These are phyloP conservation scores for Monosporascus sp. DNA, from an alignment of 2,329 filamentous ascomycete genomes.

Conservation along the genomic window DNA sequence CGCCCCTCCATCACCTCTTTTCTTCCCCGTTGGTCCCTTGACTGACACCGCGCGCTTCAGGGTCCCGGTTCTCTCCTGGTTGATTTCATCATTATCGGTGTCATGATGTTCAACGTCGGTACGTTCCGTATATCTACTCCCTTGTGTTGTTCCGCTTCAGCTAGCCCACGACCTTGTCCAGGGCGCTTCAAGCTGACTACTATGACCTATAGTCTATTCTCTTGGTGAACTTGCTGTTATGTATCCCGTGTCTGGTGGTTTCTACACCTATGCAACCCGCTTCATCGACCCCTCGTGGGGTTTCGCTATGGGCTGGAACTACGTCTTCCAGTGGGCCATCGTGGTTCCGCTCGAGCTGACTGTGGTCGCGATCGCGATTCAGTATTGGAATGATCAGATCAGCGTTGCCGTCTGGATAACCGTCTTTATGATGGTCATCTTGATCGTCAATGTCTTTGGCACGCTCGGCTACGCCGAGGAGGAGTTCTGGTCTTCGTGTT, in stretches of 20 bases:
- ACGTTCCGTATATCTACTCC: conserved; percentile 3
- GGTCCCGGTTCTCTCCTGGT: conserved; percentile 39
- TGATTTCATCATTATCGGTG: conserved; percentile 49
- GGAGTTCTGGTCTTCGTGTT: conserved; percentile 51
- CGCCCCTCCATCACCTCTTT: not conserved
- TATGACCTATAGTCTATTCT: conserved; percentile 41
- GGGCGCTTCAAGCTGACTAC: conserved; percentile 3
- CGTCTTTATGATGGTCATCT: conserved; percentile 47
- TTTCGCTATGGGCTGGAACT: conserved; percentile 37
- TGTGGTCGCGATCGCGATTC: conserved; percentile 41
- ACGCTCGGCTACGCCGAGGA: conserved; percentile 52
- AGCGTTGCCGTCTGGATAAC: conserved; percentile 49
- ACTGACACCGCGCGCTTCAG: conserved; percentile 14
- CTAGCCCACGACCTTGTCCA: not conserved
- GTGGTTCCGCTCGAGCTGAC: conserved; percentile 44
- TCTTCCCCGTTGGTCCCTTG: not conserved
- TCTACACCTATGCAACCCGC: conserved; percentile 43
- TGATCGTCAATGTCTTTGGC: conserved; percentile 51
- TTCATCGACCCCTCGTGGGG: conserved; percentile 47
- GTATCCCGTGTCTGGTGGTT: conserved; percentile 46
- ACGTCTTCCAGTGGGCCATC: conserved; percentile 43
- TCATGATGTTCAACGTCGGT: conserved; percentile 55
- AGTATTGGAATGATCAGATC: conserved; percentile 42
- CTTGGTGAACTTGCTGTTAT: conserved; percentile 46
- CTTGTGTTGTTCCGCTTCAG: conserved; percentile 3